These are phyloP conservation scores for Mycosphaerella arachidis DNA, from an alignment of 2,329 filamentous ascomycete genomes.

Conservation along the genomic window DNA sequence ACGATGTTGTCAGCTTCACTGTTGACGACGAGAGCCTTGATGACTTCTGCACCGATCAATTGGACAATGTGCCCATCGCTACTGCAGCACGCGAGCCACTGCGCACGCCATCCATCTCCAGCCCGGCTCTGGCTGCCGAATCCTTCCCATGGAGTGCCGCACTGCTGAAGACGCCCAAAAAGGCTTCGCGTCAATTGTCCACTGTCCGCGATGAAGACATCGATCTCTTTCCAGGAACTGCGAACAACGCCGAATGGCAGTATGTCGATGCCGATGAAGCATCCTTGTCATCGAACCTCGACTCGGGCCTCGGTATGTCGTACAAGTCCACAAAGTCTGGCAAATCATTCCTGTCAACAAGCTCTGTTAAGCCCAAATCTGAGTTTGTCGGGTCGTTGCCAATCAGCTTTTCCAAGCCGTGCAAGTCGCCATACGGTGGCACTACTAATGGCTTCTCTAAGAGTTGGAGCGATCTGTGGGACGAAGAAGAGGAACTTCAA, in stretches of 20 bases:
- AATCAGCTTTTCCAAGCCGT: constrained; percentile 52
- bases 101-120: constrained; percentile 90
- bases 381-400: constrained; percentile 71
- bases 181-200: constrained; percentile 75
- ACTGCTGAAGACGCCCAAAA: constrained; percentile 68
- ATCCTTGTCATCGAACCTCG: constrained; percentile 76
- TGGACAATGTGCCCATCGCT: constrained; percentile 65
- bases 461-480: constrained; percentile 99
- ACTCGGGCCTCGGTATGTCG: constrained; percentile 76
- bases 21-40: constrained; percentile 86
- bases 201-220: constrained; percentile 78
- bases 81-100: constrained; percentile 88
- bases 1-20: constrained; percentile 83
- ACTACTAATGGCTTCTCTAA: constrained; percentile 65
- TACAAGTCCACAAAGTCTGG: constrained; percentile 63
- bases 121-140: constrained; percentile 70
- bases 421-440: constrained; percentile 39
- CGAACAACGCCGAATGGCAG: constrained; percentile 62
- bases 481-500: constrained; percentile 79
- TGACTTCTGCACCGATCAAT: constrained; percentile 83
- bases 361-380: constrained; percentile 63
- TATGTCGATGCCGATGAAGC: constrained; percentile 72
- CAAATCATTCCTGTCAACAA: constrained; percentile 30
- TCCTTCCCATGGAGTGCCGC: constrained; percentile 95
- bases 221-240: constrained; percentile 78